Evolutionary conservation across 805 yeast genomes (phyloP).

Genomic region (Metschnikowia koreensis): DNA sequence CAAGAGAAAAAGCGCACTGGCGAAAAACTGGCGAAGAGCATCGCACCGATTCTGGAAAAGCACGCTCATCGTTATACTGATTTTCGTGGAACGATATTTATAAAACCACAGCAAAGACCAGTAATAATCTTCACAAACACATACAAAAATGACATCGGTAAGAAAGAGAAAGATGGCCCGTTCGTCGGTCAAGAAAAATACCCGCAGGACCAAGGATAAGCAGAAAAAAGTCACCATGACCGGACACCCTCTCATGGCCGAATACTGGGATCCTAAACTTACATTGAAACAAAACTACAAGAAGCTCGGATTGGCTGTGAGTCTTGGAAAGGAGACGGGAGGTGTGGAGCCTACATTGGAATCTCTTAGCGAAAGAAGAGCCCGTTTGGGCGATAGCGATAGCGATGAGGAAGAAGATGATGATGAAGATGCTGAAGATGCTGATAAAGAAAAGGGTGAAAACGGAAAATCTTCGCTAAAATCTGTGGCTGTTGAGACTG

Average conservation of each 20-base stretch:
- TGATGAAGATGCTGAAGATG: slow-evolving; percentile 23
- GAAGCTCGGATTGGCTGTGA: slow-evolving; percentile 69
- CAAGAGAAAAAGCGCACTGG: background rate
- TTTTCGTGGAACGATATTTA: no score
- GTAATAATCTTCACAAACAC: background rate
- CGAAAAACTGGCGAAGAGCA: background rate
- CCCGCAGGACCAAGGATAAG: slow-evolving; percentile 69
- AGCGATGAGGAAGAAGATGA: slow-evolving; percentile 23
- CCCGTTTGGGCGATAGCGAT: slow-evolving; percentile 9
- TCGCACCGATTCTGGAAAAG: slow-evolving; percentile 2
- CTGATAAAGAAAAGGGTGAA: slow-evolving; percentile 20
- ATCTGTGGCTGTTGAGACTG: slow-evolving; percentile 44
- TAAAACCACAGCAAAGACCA: no score
- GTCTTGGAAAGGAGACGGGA: slow-evolving; percentile 55
- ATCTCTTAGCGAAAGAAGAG: slow-evolving; percentile 34
- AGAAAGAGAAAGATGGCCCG: slow-evolving; percentile 83
- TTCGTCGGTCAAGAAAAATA: slow-evolving; percentile 65
- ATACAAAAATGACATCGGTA: slow-evolving; percentile 57
- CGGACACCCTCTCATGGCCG: slow-evolving; percentile 80
- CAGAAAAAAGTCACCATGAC: slow-evolving; percentile 63
- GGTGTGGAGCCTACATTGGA: slow-evolving; percentile 67
- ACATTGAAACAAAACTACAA: slow-evolving; percentile 87
- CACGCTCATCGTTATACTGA: no score
- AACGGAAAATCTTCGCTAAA: slow-evolving; percentile 22
- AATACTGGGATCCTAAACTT: slow-evolving; percentile 81